Base-by-base conservation (phyloP, 2,329 filamentous ascomycete species). In the Ascosphaera apis region DNA sequence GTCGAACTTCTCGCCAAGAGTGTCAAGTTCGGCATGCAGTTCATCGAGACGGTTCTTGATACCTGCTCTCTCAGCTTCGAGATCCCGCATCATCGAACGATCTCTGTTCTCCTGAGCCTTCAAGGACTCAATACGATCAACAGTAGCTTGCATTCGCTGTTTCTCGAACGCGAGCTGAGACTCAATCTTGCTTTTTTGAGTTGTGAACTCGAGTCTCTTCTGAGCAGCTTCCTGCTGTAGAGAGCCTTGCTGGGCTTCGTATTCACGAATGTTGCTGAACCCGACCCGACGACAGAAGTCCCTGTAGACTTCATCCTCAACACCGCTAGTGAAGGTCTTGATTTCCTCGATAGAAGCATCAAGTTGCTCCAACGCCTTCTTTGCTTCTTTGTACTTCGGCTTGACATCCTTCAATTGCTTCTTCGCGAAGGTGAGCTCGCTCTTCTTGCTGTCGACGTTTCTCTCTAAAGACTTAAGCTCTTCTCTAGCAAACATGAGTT, bases 231-330 rank as follows among this genome's bases (percentile, higher is more conserved):
- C 82, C 52, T 92, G 81, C 54, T 95, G 84, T 34, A 91, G 62
- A 31, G 78, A 83, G 34, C 88, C 86, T 56, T 95, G 88, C 45
- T 91, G 84, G 17, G 77, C 77, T 52, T 95, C 83, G 48, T 95
- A 98, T 39, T 82, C 79, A 39, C 86, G 79, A 43, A 98, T 91
- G 47, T 91, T 76, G 39, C 70, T 66, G 52, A 92, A 95, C 1
- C 84, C 82, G 15, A 93, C 70, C 37, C 79, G 72, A 46, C 72
- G 69, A 58, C 88, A 98, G 58, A 98, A 98, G 30, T 65, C 65
- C 15, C 66, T 65, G 53, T 93, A 98, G 19, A 98, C 67, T 45
- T 83, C 69, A 51, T 98, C 88, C 51, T 93, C 83, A 13, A 92
- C 79, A 37, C 71, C 66, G 31, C 76, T 69, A 41, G 95, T 79